phyloP scores from a whole-genome alignment of 371 early-diverging fungal species.

The Furculomyces boomerangus region DNA sequence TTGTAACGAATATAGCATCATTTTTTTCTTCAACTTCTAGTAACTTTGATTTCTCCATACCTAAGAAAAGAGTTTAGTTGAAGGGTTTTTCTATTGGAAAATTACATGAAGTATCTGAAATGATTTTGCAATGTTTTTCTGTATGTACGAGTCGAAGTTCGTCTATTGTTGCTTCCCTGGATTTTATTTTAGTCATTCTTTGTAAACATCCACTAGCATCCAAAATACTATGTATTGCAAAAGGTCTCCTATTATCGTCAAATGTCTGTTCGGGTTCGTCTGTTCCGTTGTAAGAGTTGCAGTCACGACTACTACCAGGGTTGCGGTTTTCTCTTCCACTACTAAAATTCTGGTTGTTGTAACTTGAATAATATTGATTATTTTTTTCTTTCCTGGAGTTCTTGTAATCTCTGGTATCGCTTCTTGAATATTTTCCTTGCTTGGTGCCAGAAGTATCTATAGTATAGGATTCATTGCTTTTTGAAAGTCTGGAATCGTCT shows the following conservation, averaged over 20 bases:
- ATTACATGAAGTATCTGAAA: conserved; percentile 25
- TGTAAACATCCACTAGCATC: conserved; percentile 26
- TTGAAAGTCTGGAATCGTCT: no score
- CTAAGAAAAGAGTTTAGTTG: not conserved
- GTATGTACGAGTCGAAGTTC: conserved; percentile 45
- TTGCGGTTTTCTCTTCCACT: not conserved
- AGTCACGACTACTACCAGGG: not conserved
- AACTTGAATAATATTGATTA: no score
- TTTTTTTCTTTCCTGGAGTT: no score
- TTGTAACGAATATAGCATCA: conserved; percentile 55
- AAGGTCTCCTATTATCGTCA: conserved; percentile 52
- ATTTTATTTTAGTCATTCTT: conserved; percentile 29
- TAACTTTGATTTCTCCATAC: conserved; percentile 12
- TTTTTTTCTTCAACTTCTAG: conserved; percentile 22
- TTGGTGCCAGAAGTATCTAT: no score
- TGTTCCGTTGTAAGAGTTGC: conserved; percentile 3
- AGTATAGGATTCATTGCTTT: no score
- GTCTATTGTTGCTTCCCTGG: conserved; percentile 28
- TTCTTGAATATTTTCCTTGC: no score
- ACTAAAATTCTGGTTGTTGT: not conserved
- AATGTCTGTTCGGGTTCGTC: conserved; percentile 40
- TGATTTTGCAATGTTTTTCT: conserved; percentile 20
- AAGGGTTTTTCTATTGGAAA: not conserved
- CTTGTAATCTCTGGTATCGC: no score
- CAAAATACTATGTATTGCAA: conserved; percentile 38